Evolutionary conservation across 768 basidiomycete species (phyloP), one percentile per base, ranked within the genome.

Genomic region (Chlorophyllum brunneum): DNA sequence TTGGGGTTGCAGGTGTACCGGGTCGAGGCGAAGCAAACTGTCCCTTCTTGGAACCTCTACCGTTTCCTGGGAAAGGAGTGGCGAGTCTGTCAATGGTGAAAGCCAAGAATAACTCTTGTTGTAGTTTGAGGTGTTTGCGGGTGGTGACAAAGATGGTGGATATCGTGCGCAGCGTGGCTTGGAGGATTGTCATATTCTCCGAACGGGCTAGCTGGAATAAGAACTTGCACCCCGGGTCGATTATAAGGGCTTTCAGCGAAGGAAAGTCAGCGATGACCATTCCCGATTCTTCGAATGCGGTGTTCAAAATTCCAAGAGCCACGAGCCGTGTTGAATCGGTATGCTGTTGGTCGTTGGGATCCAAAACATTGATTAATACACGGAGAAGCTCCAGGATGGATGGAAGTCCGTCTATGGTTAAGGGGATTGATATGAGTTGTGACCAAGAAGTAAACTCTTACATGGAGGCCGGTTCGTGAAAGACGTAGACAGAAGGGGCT

Each of bases 161-260:
- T 56, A 92, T 89, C 1, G 89, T 86, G 22, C 95, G 86, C 23
- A 99, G 74, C 15, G 93, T 78, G 49, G 82, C 74, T 39, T 92
- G 85, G 8, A 98, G 77, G 44, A 99, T 80, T 41, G 79, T 76
- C 7, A 81, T 78, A 54, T 91, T 89, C 57, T 97, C 94, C 1
- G 93, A 94, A 30, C 95, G 83, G 18, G 93, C 94, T 30, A 99
- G 82, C 70, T 97, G 95, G 77, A 99, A 98, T 27, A 99, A 82
- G 63, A 88, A 94, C 71, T 95, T 95, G 78, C 95, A 98, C 0
- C 91, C 94, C 42, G 87, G 78, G 63, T 99, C 95, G 11, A 89
- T 70, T 29, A 98, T 74, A 50, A 98, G 82, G 23, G 77, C 74
- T 44, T 83, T 73, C 29, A 98, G 72, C 5, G 90, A 91, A 5